Conservation (phyloP, 805 yeast species). For the Starmerella bacillaris region DNA sequence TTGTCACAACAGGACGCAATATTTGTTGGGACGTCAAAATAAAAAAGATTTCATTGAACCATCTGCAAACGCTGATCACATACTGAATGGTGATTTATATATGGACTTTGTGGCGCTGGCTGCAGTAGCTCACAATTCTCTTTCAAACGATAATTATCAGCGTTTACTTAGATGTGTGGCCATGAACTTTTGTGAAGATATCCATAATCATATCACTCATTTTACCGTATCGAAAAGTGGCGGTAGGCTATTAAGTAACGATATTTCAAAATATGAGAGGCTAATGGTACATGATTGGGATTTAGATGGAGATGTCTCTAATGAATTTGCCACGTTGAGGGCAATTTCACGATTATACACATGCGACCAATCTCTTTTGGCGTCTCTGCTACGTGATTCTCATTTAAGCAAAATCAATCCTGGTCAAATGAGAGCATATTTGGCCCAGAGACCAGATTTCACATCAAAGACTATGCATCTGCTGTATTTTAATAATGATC, state of each 20-base stretch:
- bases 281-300: slow-evolving; percentile 46
- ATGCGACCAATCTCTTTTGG: slow-evolving; percentile 61
- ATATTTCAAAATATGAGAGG: slow-evolving; percentile 58
- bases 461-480: slow-evolving; percentile 8
- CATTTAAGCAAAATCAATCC: slow-evolving; percentile 51
- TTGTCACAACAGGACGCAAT: slow-evolving; percentile 33
- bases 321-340: slow-evolving; percentile 49
- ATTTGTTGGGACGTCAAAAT: slow-evolving; percentile 46
- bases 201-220: slow-evolving; percentile 57
- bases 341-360: slow-evolving; percentile 74
- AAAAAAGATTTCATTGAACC: slow-evolving; percentile 42
- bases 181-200: slow-evolving; percentile 33
- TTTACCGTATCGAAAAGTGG: slow-evolving; percentile 66
- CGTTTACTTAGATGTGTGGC: slow-evolving; percentile 42
- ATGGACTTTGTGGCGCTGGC: slow-evolving; percentile 32
- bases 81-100: slow-evolving; percentile 28
- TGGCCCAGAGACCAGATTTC: slow-evolving; percentile 15
- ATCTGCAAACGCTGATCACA: slow-evolving; percentile 22
- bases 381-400: slow-evolving; percentile 66
- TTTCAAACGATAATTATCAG: slow-evolving; percentile 33
- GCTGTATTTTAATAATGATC: slow-evolving; percentile 11
- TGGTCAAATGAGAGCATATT: slow-evolving; percentile 17
- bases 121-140: slow-evolving; percentile 25
- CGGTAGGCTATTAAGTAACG: slow-evolving; percentile 65
- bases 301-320: slow-evolving; percentile 35